Base-by-base conservation (phyloP, 2,329 filamentous ascomycete genomes). In the Chalaropsis thielavioides region DNA sequence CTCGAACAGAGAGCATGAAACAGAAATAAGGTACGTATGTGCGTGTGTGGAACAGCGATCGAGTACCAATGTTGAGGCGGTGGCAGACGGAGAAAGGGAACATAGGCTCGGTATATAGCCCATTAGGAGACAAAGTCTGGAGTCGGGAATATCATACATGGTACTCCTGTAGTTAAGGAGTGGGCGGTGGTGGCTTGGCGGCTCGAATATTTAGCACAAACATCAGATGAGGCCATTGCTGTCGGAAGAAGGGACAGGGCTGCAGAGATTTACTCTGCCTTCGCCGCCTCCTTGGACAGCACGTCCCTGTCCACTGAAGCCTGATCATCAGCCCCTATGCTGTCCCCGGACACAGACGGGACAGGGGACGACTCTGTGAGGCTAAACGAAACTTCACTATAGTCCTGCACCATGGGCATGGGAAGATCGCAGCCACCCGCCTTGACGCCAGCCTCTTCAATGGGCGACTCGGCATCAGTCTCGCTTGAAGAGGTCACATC, bases 301-400 rank as follows among this genome's bases (percentile, higher is more conserved):
- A 56, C 46, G 15, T 59, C 60, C 49, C 60, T 35, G 2, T 31
- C 43, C 19, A 19, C 61, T 41, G 31, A 27, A 11, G 7, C 51
- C 35, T 54, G 24, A 13, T 44, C 61, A 35, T 62, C 49, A n/a
- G n/a, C n/a, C 40, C 15, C 43, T 31, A 59, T 41, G 6, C 58
- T 59, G 15, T 56, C 40, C 15, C 54, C 62, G 15, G 31, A 40
- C 17, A 56, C n/a, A n/a, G 62, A 58, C n/a, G 62, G 62, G 13
- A 35, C 22, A 56, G 46, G 54, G 17, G 60, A 62, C 10, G 56
- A 64, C 41, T 60, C 61, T 35, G 62, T 62, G 51, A 67, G 49
- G 31, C 58, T 60, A 49, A 67, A 67, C 10, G 65, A 67, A 31
- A 64, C 54, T 38, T 67, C 62, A 19, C 49, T 62, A 13, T 67